Conservation (phyloP, 2,329 filamentous ascomycete genomes). For the Tolypocladium sp. region DNA sequence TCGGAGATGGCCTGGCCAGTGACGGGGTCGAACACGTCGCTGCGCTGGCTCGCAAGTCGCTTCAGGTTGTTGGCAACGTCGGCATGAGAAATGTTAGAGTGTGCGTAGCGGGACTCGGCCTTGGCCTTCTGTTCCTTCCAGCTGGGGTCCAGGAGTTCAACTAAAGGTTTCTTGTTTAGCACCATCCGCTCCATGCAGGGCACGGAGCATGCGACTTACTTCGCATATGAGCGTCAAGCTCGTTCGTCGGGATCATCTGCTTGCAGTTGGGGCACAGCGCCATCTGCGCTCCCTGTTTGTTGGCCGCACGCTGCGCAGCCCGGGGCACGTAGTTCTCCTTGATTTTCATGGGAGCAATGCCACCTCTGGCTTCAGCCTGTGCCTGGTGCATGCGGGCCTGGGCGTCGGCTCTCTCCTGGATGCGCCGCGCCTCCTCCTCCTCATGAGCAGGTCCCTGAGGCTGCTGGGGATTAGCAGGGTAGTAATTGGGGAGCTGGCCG, state of each 20-base stretch:
- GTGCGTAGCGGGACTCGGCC: slow-evolving; percentile 72
- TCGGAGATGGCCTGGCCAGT: slow-evolving; percentile 61
- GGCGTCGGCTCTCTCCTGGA: slow-evolving; percentile 53
- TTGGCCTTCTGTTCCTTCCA: slow-evolving; percentile 97
- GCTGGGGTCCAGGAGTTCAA: slow-evolving; percentile 84
- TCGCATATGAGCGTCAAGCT: slow-evolving; percentile 87
- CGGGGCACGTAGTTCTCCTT: slow-evolving; percentile 87
- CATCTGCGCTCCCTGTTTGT: slow-evolving; percentile 54
- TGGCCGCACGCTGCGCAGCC: slow-evolving; percentile 63
- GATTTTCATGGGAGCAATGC: slow-evolving; percentile 71
- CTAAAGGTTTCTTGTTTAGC: slow-evolving; percentile 37
- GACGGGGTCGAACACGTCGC: slow-evolving; percentile 73
- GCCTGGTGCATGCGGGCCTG: slow-evolving; percentile 62
- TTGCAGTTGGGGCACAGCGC: slow-evolving; percentile 89
- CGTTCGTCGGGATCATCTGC: slow-evolving; percentile 76
- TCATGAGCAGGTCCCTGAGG: slow-evolving; percentile 35
- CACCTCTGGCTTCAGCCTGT: slow-evolving; percentile 66
- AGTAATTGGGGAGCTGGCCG: slow-evolving; percentile 24
- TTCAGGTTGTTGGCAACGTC: slow-evolving; percentile 94
- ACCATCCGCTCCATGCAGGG: not conserved
- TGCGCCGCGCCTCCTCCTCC: slow-evolving; percentile 54
- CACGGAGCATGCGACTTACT: slow-evolving; percentile 40
- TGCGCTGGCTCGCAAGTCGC: slow-evolving; percentile 80
- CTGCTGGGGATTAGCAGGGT: slow-evolving; percentile 13
- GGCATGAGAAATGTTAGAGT: slow-evolving; percentile 74